Evolutionary conservation across 2,329 filamentous ascomycete species (phyloP), one percentile per base, ranked within the genome.

Genomic region (Fusarium sp.): DNA sequence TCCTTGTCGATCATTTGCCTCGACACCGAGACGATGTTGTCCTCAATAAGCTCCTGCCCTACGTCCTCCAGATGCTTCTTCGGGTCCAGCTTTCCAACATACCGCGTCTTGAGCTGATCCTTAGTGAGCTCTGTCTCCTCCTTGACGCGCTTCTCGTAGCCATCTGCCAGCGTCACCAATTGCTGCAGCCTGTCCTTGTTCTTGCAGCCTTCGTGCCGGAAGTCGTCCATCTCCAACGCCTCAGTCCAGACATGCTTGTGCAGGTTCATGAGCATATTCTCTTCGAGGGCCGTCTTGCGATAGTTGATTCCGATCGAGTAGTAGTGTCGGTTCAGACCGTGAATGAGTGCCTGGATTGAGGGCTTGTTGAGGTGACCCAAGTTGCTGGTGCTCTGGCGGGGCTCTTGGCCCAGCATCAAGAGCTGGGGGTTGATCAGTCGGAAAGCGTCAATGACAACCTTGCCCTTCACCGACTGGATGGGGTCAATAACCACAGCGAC

Each of bases 201-300:
- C 80, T 92, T 90, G 71, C 90, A 86, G 60, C 91, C 94, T 79
- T 98, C 95, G 61, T 89, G 85, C 71, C 91, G 89, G 87, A 99
- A 99, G 82, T 98, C 95, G 66, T 95, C 93, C 94, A 99, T 98
- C 80, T 97, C 90, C 71, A 99, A 83, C 6, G 95, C 96, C 82
- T 99, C 96, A 1, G 97, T 99, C 96, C 96, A 99, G 46, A 98
- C 95, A 75, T 98, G 96, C 87, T 99, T 99, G 88, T 99, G 96
- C 72, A 99, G 86, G 80, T 99, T 99, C 97, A 99, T 99, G 77
- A 99, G 83, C 96, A 99, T 99, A 83, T 97, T 98, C 87, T 99
- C 97, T 81, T 99, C 96, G 53, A 99, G 86, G 1, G 94, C 95
- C 1, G 95, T 97, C 87, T 99, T 99, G 79, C 95, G 89, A 84